These are phyloP conservation scores for Leccinellum albellum DNA, from an alignment of 768 basidiomycete species.

Conservation along the genomic window DNA sequence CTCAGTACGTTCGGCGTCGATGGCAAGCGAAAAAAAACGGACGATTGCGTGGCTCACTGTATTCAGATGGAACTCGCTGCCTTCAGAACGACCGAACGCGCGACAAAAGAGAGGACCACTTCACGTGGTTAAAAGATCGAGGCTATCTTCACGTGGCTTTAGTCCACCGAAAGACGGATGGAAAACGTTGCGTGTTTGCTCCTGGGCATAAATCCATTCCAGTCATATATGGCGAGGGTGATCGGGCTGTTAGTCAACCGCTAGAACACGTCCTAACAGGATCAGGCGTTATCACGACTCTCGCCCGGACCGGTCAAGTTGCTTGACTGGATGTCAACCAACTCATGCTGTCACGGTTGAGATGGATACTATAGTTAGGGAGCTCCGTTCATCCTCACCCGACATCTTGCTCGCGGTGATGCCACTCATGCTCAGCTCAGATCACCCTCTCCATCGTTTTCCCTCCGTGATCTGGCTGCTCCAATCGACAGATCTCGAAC, in stretches of 20 bases:
- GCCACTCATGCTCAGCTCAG: neutral
- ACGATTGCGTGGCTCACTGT: neutral
- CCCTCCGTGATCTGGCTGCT: no score
- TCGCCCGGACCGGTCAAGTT: neutral
- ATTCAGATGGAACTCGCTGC: constrained; percentile 1
- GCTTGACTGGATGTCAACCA: neutral
- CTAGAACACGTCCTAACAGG: neutral
- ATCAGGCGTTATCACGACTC: neutral
- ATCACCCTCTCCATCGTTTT: no score
- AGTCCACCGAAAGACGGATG: neutral
- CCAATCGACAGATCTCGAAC: no score
- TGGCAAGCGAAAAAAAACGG: constrained; percentile 2
- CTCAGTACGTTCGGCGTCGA: neutral
- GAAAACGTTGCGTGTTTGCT: neutral
- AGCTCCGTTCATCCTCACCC: neutral
- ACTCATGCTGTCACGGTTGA: neutral
- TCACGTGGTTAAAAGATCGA: neutral
- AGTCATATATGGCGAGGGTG: neutral
- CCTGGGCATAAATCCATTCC: neutral
- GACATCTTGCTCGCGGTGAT: neutral
- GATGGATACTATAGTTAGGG: neutral
- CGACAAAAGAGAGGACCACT: neutral
- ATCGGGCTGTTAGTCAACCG: neutral
- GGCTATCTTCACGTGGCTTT: constrained; percentile 1
- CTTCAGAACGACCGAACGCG: constrained; percentile 1